Percentiles rank a stretch among this genome's conserved stretches.
phyloP scores from a whole-genome alignment of 192 early-diverging fungal species.

The Entomortierella chlamydospora region DNA sequence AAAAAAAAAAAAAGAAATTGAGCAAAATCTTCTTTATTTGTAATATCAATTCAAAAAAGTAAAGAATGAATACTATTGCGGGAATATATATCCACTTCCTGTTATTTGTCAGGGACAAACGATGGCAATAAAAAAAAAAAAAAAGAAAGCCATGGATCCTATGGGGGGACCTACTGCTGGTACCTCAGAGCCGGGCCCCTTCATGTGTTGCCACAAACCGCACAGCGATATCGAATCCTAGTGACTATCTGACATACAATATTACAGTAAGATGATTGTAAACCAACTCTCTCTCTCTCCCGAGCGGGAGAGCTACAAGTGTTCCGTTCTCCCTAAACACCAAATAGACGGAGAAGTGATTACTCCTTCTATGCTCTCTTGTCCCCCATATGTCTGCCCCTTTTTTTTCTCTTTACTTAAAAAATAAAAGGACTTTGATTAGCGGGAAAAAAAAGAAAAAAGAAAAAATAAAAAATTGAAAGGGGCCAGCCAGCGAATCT shows the following conservation, averaged over 20 bases:
- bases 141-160: too few species aligned
- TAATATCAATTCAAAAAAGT: neutral
- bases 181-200: too few species aligned
- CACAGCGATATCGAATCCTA: too few species aligned
- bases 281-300: neutral
- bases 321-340: neutral
- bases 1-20: neutral
- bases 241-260: too few species aligned
- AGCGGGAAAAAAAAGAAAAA: neutral
- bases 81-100: too few species aligned
- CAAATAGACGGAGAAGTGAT: too few species aligned
- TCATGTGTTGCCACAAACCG: too few species aligned
- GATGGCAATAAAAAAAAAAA: too few species aligned
- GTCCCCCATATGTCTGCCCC: neutral
- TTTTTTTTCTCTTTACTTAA: neutral
- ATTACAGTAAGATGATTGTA: too few species aligned
- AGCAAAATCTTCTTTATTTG: neutral
- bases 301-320: neutral
- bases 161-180: too few species aligned
- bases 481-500: neutral
- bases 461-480: neutral
- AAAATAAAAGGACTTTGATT: neutral
- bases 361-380: neutral
- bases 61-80: too few species aligned
- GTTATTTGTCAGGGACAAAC: too few species aligned